Base-by-base conservation (phyloP, 352 stramenopile genomes). In the Peronospora destructor region DNA sequence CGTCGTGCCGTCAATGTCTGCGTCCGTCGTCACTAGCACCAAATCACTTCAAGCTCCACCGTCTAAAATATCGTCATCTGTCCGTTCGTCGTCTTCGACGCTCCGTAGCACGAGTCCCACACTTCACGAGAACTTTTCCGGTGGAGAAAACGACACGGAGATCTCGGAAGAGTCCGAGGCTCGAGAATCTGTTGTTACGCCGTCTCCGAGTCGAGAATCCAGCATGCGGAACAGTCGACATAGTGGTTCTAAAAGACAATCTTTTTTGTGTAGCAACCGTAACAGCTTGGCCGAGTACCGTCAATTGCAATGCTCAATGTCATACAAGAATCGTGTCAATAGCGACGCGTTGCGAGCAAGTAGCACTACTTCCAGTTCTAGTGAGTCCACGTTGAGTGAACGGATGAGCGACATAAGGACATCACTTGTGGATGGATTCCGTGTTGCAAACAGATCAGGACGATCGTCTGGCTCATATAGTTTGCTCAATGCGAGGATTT, bases 301-400 rank as follows among this genome's bases (percentile, higher is more conserved):
- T 3, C 77, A 92, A 61, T 66, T 92, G 21, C 74, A 73, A 42
- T 88, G 74, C 61, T 91, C 79, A 39, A 92, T 92, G 82, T 83
- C 68, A 23, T 92, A 92, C 69, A 92, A 90, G 65, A 92, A 90
- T 64, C 82, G 79, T 33, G 49, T 69, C 21, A 66, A 65, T 19
- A 63, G 38, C 19, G 66, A 73, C 17, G 45, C 62, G 5, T 66
- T 58, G 32, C 48, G 68, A 42, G 51, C 32, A n/a, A 66, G 50
- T 17, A 53, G 43, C 35, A 49, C 34, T 10, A 59, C 49, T 14
- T 56, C 52, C 36, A 64, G 55, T n/a, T 57, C 43, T 16, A 69
- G 32, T 8, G 59, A 69, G 8, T 56, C 44, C 8, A 54, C 49
- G 16, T 52, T 57, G 33, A 66, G 55, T 21, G 59, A 64, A 4